Base-by-base conservation (phyloP, 2,329 filamentous ascomycete genomes). In the Curvularia sp. region DNA sequence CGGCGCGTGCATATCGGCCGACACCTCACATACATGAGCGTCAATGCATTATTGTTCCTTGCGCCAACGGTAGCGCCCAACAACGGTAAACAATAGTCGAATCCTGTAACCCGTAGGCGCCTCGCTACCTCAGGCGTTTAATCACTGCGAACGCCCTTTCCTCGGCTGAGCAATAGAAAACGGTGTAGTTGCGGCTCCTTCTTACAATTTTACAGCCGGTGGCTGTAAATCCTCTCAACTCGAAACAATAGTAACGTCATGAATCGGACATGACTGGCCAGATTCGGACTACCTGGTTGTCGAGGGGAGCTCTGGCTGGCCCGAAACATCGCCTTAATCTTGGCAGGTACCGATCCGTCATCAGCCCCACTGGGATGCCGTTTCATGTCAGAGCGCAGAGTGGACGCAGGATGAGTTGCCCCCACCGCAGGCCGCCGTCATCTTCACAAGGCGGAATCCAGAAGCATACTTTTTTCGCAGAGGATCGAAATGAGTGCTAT, bases 311-410 rank as follows among this genome's bases (percentile, higher is more conserved):
- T 26, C 57, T 57, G 55, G 55, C 18, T 30, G 35, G 42, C 48
- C 55, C 55, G 53, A 64, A 64, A 66, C 55, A 60, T 39, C 41
- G 28, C 48, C 56, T 31, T 35, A 28, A 22, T 47, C 56, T 58
- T 55, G 52, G 56, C 60, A 60, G 55, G 56, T 55, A 61, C 59
- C 44, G 48, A 33, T 53, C 57, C 47, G 57, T 54, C 62, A 66
- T 68, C 49, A 65, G 60, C 62, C 54, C 61, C 53, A 55, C 62
- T 53, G 28, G 52, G 51, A 51, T 54, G 42, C 49, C 44, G 67
- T 70, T 70, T 70, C 66, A 66, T 50, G 30, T 30, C 30, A 24
- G 42, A 41, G 53, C 56, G 51, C 59, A 46, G 26, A 28, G 24
- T 38, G 2, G 41, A 42, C 28, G 52, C 60, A 62, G 63, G 68